phyloP scores from a whole-genome alignment of 768 basidiomycete genomes.

The Rhodotorula diobovata region DNA sequence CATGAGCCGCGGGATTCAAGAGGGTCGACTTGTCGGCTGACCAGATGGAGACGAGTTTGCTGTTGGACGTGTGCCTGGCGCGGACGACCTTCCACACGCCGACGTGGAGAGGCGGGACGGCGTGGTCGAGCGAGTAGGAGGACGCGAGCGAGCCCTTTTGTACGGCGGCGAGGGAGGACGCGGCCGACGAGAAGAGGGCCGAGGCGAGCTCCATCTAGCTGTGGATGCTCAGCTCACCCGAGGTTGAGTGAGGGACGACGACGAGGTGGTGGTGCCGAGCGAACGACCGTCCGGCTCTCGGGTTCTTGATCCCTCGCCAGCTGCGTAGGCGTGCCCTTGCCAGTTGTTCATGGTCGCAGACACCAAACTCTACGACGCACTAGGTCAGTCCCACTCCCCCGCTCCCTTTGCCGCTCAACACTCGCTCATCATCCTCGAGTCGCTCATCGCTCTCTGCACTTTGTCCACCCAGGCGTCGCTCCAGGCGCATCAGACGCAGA shows the following conservation, averaged over 20 bases:
- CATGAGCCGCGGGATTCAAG: constrained; percentile 61
- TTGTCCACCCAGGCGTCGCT: constrained; percentile 5
- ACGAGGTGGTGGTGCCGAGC: too few species aligned
- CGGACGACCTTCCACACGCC: constrained; percentile 86
- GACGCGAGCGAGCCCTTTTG: constrained; percentile 10
- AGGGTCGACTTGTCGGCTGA: constrained; percentile 74
- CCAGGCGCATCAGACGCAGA: neutral
- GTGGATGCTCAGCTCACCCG: too few species aligned
- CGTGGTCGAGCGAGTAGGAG: constrained; percentile 7
- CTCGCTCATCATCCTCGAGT: neutral
- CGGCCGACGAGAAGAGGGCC: constrained; percentile 15
- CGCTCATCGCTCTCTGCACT: neutral
- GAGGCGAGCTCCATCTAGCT: constrained; percentile 26
- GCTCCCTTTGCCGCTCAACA: neutral
- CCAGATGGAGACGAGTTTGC: constrained; percentile 90
- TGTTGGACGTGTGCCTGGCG: constrained; percentile 80
- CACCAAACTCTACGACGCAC: constrained; percentile 67
- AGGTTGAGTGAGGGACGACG: too few species aligned
- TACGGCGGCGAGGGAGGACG: constrained; percentile 10
- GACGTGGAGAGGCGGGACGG: constrained; percentile 9
- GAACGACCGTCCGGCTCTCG: too few species aligned
- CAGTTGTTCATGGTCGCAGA: constrained; percentile 50
- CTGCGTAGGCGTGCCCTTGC: too few species aligned
- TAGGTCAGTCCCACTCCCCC: constrained; percentile 52
- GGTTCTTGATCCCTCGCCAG: too few species aligned